These are phyloP conservation scores for Apiospora hydei DNA, from an alignment of 2,329 filamentous ascomycete species.

Conservation along the genomic window DNA sequence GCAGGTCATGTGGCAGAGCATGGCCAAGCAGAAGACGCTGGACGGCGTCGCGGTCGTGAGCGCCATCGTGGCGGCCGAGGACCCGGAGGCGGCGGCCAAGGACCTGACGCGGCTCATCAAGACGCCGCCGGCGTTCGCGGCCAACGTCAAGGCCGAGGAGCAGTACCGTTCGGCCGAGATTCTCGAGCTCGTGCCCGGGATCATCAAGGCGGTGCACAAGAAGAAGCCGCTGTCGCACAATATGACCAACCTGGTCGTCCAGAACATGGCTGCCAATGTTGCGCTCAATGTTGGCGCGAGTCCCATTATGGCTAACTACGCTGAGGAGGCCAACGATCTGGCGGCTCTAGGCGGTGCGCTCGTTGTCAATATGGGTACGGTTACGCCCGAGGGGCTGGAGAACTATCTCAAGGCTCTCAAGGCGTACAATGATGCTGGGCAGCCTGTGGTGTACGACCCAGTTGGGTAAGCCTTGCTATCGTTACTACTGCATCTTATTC, in stretches of 20 bases:
- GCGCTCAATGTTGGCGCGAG: constrained; percentile 80
- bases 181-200: constrained; percentile 42
- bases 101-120: constrained; percentile 65
- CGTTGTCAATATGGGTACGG: constrained; percentile 94
- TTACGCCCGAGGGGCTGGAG: constrained; percentile 74
- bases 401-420: constrained; percentile 77
- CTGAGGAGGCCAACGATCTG: constrained; percentile 82
- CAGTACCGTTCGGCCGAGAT: constrained; percentile 35
- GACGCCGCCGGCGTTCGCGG: constrained; percentile 43
- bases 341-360: constrained; percentile 77
- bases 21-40: constrained; percentile 62
- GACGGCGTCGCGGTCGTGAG: constrained; percentile 90
- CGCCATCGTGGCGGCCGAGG: constrained; percentile 78
- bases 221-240: constrained; percentile 84
- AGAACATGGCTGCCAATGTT: constrained; percentile 93
- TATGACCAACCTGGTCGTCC: constrained; percentile 96
- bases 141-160: constrained; percentile 21
- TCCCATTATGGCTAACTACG: constrained; percentile 93
- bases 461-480: constrained; percentile 67
- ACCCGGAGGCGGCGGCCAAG: constrained; percentile 70
- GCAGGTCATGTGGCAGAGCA: constrained; percentile 75
- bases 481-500: not conserved
- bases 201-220: constrained; percentile 68
- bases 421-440: constrained; percentile 80
- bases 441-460: constrained; percentile 85